Evolutionary conservation across 306 rosid species (phyloP).

Genomic region (Lotus japonicus): DNA sequence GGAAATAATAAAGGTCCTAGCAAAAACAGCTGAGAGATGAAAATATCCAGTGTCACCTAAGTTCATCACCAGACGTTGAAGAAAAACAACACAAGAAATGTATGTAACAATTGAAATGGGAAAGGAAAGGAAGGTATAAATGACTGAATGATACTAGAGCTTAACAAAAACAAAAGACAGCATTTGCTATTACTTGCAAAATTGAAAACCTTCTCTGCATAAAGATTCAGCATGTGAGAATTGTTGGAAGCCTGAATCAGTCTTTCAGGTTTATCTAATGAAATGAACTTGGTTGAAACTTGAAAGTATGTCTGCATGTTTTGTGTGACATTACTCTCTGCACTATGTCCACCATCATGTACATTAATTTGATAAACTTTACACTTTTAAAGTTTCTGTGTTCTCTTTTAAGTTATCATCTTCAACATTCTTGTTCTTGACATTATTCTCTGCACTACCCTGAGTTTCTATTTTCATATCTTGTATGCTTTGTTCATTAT

Average conservation of each 20-base stretch:
- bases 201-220: background rate
- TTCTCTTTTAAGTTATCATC: background rate
- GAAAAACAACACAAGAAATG: background rate
- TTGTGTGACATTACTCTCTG: background rate
- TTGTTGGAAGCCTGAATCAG: background rate
- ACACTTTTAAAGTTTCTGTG: background rate
- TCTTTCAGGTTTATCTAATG: background rate
- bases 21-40: too few species aligned
- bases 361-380: background rate
- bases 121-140: background rate
- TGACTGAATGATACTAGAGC: background rate
- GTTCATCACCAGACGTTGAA: too few species aligned
- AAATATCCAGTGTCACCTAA: too few species aligned
- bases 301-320: background rate
- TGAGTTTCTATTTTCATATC: background rate
- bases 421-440: slow-evolving; percentile 11
- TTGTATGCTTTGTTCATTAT: background rate
- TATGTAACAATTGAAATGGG: background rate
- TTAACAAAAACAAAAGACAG: background rate
- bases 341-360: background rate
- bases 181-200: background rate
- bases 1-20: too few species aligned
- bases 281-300: background rate
- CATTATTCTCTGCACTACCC: background rate
- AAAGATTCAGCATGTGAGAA: background rate